Base-by-base conservation (phyloP, 2,329 filamentous ascomycete species). In the Coniella vitis region DNA sequence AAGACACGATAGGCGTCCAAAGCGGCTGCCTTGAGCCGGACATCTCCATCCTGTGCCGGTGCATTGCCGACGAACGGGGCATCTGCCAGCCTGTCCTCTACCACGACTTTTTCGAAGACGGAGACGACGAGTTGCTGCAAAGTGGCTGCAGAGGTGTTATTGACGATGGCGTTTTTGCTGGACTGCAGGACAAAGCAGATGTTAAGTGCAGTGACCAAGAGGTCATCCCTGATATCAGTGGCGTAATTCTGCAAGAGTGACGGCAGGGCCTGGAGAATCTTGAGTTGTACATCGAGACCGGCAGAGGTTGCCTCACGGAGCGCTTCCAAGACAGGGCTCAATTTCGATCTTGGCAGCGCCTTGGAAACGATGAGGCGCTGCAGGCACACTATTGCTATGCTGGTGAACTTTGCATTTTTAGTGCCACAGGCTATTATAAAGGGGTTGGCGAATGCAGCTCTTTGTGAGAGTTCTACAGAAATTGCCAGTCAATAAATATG, bases 101-200 rank as follows among this genome's bases (percentile, higher is more conserved):
- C 71, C 1, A 83, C 79, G 2, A 96, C 89, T 64, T 94, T 93
- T 63, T 97, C 93, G 66, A 96, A 97, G 0, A 95, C 86, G 1
- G 87, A 86, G 29, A 93, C 88, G 7, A 97, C 84, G 13, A 98
- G 78, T 65, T 97, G 93, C 66, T 96, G 91, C 47, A 98, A 72
- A 2, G 93, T 97, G n/a, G 93, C 93, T 21, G 91, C 89, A 9
- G 93, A 93, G 1, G 94, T 97, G 59, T 94, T 94, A 62, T 91
- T 94, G 58, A 98, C 90, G 45, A 95, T 90, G 21, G 84, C 82
- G 69, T 90, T 94, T 69, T 96, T 97, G 66, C 87, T 93, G 49
- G 82, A 85, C 67, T 97, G 90, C 42, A 98, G 69, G 44, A 88
- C 85, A 53, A 93, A 93, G 68, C 93, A 97, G 62, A 95, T 88